These are phyloP conservation scores for Botrytis cinerea DNA, from an alignment of 2,329 filamentous ascomycete species.

Conservation along the genomic window DNA sequence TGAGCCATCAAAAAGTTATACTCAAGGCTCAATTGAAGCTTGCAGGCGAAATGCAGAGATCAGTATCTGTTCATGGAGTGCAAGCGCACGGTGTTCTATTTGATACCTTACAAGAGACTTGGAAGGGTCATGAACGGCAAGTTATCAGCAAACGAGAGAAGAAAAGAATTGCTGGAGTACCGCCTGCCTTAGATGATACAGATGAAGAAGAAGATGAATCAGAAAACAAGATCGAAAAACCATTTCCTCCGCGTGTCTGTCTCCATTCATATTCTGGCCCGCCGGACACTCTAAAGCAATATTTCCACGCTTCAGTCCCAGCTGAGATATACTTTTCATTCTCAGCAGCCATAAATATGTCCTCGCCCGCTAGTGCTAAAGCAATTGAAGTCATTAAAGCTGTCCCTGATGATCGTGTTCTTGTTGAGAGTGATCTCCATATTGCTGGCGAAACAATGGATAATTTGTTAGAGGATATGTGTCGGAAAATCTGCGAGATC, in stretches of 20 bases:
- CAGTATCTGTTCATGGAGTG: slow-evolving; percentile 76
- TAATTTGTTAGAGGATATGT: slow-evolving; percentile 69
- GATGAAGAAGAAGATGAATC: slow-evolving; percentile 42
- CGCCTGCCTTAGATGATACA: slow-evolving; percentile 41
- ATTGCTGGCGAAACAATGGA: slow-evolving; percentile 83
- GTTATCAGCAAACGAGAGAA: slow-evolving; percentile 61
- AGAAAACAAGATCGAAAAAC: slow-evolving; percentile 48
- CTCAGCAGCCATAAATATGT: slow-evolving; percentile 79
- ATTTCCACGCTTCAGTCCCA: slow-evolving; percentile 71
- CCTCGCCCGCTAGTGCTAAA: slow-evolving; percentile 50
- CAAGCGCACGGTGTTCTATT: slow-evolving; percentile 61
- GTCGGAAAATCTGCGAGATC: slow-evolving; percentile 72
- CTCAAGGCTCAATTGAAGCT: slow-evolving; percentile 69
- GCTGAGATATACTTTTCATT: slow-evolving; percentile 85
- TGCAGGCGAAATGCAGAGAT: slow-evolving; percentile 67
- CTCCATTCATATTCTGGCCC: slow-evolving; percentile 91
- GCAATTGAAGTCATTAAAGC: slow-evolving; percentile 64
- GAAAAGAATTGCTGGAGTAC: slow-evolving; percentile 48
- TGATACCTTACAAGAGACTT: slow-evolving; percentile 63
- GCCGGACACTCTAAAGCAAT: slow-evolving; percentile 73
- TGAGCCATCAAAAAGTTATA: slow-evolving; percentile 68
- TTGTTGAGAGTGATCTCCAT: slow-evolving; percentile 91
- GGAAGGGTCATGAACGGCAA: slow-evolving; percentile 69
- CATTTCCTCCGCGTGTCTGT: slow-evolving; percentile 86
- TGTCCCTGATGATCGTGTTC: slow-evolving; percentile 74